phyloP scores from a whole-genome alignment of 1,139 yeast genomes.

The Yamadazyma siamensis region DNA sequence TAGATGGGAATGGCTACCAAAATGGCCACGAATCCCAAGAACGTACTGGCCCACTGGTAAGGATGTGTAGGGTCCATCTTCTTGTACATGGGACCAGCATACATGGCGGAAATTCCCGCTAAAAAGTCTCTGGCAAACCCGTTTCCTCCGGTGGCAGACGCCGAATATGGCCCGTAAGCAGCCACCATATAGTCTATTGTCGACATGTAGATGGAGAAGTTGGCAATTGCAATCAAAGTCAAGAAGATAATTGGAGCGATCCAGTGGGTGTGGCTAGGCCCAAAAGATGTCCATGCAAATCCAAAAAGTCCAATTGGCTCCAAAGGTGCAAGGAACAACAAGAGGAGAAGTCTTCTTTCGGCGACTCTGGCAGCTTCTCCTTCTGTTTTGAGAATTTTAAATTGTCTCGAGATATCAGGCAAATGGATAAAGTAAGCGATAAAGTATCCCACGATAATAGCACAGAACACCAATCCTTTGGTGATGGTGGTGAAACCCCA shows the following conservation, averaged over 20 bases:
- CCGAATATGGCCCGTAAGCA: slow-evolving; percentile 38
- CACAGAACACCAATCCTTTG: slow-evolving; percentile 26
- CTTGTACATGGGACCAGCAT: slow-evolving; percentile 30
- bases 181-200: slow-evolving; percentile 38
- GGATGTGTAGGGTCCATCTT: slow-evolving; percentile 25
- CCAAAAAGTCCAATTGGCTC: slow-evolving; percentile 36
- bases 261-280: slow-evolving; percentile 29
- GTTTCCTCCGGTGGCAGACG: slow-evolving; percentile 40
- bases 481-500: slow-evolving; percentile 24
- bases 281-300: slow-evolving; percentile 37
- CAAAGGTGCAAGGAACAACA: slow-evolving; percentile 26
- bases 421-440: slow-evolving; percentile 23
- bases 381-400: slow-evolving; percentile 13
- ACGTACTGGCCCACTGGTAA: slow-evolving; percentile 33
- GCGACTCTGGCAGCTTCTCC: slow-evolving; percentile 25
- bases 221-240: slow-evolving; percentile 31
- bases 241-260: slow-evolving; percentile 35
- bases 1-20: slow-evolving; percentile 26
- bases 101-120: slow-evolving; percentile 36
- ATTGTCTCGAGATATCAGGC: slow-evolving; percentile 25
- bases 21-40: slow-evolving; percentile 29
- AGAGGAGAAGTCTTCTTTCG: slow-evolving; percentile 23
- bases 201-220: slow-evolving; percentile 34
- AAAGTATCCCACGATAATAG: slow-evolving; percentile 29
- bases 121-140: slow-evolving; percentile 38